Evolutionary conservation across 257 asterid genomes (phyloP).

Genomic region (Plantago elongata): DNA sequence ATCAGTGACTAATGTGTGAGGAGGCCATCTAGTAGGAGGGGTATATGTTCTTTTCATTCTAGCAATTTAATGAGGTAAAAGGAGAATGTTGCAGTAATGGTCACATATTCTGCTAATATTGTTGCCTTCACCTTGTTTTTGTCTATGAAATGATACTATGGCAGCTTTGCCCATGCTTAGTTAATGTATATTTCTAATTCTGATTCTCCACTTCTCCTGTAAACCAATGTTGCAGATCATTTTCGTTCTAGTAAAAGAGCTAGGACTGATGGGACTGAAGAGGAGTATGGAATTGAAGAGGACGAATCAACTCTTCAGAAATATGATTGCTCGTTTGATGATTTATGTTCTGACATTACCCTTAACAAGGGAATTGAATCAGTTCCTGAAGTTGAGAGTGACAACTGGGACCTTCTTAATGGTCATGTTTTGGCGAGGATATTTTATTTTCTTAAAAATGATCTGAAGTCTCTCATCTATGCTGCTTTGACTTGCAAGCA

Average conservation of each 20-base stretch:
- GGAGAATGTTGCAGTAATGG: too few species aligned
- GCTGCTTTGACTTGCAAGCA: constrained; percentile 84
- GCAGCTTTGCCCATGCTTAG: too few species aligned
- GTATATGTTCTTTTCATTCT: too few species aligned
- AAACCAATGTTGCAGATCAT: constrained; percentile 48
- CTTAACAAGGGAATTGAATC: constrained; percentile 36
- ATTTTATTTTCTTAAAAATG: constrained; percentile 89
- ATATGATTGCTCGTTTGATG: constrained; percentile 62
- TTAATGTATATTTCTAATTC: too few species aligned
- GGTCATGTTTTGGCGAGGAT: constrained; percentile 75
- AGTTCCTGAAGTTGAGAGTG: constrained; percentile 39
- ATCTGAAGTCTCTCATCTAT: constrained; percentile 61
- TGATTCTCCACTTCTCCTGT: constrained; percentile 12
- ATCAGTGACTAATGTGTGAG: too few species aligned
- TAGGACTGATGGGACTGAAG: constrained; percentile 58
- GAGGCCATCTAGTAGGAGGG: too few species aligned
- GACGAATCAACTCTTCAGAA: constrained; percentile 25
- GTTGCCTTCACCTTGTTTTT: too few species aligned
- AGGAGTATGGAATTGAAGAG: constrained; percentile 57
- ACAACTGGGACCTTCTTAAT: constrained; percentile 71
- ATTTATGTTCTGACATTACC: constrained; percentile 48
- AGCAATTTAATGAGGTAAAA: too few species aligned
- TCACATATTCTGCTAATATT: too few species aligned
- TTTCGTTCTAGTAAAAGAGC: constrained; percentile 64
- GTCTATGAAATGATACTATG: too few species aligned